Conservation (phyloP, 305 asterid genomes). For the Solanum chacoense region DNA sequence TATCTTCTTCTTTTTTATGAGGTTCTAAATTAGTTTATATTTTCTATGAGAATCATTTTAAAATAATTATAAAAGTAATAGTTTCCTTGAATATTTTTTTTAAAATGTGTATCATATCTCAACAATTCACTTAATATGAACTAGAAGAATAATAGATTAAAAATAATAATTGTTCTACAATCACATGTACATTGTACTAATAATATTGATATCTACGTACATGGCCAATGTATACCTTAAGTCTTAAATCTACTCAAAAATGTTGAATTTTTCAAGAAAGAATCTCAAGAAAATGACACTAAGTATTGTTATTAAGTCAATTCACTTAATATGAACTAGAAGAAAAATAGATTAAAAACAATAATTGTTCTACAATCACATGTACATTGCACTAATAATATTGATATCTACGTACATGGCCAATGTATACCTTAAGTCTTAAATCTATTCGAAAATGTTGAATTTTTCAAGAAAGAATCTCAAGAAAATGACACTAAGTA, state of each 20-base stretch:
- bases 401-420: background rate
- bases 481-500: background rate
- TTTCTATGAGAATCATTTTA: no score
- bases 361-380: background rate
- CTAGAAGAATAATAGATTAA: no score
- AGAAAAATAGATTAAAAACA: background rate
- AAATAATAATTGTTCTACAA: background rate
- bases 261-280: background rate
- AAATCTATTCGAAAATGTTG: background rate
- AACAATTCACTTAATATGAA: background rate
- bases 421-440: background rate
- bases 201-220: background rate
- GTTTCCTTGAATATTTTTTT: rapidly evolving
- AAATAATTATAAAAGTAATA: no score
- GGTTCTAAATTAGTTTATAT: background rate
- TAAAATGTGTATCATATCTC: no score
- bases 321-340: no score
- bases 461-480: background rate
- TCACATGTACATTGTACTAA: background rate
- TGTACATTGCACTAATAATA: background rate
- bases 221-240: background rate
- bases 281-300: background rate
- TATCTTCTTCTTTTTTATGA: no score
- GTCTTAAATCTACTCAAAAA: background rate
- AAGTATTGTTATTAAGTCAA: background rate